Conservation (phyloP, 164 flowering plant genomes). For the Nymphaea colorata region DNA sequence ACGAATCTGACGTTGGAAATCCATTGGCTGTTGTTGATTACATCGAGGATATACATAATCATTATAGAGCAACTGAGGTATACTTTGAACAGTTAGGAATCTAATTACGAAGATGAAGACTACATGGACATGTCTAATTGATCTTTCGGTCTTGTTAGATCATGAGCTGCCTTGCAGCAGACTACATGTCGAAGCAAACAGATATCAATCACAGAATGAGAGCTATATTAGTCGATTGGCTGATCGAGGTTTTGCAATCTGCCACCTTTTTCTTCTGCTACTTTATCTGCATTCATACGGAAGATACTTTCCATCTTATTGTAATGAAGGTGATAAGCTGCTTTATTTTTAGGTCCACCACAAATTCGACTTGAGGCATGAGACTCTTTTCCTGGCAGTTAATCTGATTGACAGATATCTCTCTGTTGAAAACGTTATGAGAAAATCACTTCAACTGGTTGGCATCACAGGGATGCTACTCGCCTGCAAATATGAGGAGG, state of each 20-base stretch:
- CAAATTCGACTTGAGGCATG: conserved; percentile 75
- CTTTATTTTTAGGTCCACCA: conserved; percentile 49
- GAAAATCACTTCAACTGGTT: conserved; percentile 79
- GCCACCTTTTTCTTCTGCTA: conserved; percentile 27
- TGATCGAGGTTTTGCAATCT: conserved; percentile 53
- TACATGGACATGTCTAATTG: conserved; percentile 71
- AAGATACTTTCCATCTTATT: not conserved
- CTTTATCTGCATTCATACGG: conserved; percentile 20
- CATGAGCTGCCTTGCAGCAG: conserved; percentile 38
- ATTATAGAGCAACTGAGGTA: conserved; percentile 53
- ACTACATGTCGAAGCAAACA: conserved; percentile 59
- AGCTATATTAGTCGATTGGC: conserved; percentile 79
- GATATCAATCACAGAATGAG: conserved; percentile 83
- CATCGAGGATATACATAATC: conserved; percentile 55
- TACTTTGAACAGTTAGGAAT: conserved; percentile 54
- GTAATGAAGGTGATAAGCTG: not conserved
- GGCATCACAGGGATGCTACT: conserved; percentile 80
- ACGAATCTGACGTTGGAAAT: conserved; percentile 15
- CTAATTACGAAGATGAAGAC: conserved; percentile 48
- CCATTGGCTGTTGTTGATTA: conserved; percentile 78
- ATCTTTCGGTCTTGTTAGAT: conserved; percentile 64
- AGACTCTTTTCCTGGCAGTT: conserved; percentile 67
- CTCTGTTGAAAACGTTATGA: conserved; percentile 32
- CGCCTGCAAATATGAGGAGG: conserved; percentile 87
- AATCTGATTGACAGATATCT: conserved; percentile 73